Evolutionary conservation across 495 filamentous ascomycete species (phyloP), one percentile per base, ranked within the genome.

Genomic region (Talaromyces liani): DNA sequence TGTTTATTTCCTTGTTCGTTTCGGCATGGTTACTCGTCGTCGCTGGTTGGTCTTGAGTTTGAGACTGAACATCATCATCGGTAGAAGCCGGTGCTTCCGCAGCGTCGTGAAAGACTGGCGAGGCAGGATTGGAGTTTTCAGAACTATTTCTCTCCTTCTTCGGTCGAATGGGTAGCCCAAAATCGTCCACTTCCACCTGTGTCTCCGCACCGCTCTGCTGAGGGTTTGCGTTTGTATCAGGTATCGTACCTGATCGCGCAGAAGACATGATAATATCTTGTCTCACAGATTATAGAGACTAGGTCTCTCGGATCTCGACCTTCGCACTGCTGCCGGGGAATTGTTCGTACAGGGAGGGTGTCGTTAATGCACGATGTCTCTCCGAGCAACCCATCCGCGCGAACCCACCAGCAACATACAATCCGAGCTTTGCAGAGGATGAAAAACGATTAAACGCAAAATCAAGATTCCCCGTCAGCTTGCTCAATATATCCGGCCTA

Each of bases 151-250:
- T 64, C 47, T 49, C 67, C 20, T 69, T 49, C 18, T 71, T 73
- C 24, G 61, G 33, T 68, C 73, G 77, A 68, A 81, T 74, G 7
- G 77, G 78, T 20, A 81, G 69, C 2, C 78, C 78, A 65, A 81
- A 81, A 54, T 81, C 78, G 58, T 81, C 78, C n/a, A 78, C 27
- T 18, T 72, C 72, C 16, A 12, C 16, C 29, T 31, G 39, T 14
- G 47, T 25, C 25, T 29, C 45, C 27, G 24, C 60, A 54, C 25
- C 22, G 27, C 25, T 49, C 41, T 49, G 41, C 24, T 39, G 60
- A 62, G 47, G 24, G 14, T 3, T 49, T 49, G 60, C 9, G 16
- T 54, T 36, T 39, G 39, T 53, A 49, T 62, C 45, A 33, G 60
- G 60, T 53, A 29, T n/a, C 4, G 59, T 45, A n/a, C 9, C 59